Conservation (phyloP, 192 early-diverging fungal species). For the Chytriomyces confervae region DNA sequence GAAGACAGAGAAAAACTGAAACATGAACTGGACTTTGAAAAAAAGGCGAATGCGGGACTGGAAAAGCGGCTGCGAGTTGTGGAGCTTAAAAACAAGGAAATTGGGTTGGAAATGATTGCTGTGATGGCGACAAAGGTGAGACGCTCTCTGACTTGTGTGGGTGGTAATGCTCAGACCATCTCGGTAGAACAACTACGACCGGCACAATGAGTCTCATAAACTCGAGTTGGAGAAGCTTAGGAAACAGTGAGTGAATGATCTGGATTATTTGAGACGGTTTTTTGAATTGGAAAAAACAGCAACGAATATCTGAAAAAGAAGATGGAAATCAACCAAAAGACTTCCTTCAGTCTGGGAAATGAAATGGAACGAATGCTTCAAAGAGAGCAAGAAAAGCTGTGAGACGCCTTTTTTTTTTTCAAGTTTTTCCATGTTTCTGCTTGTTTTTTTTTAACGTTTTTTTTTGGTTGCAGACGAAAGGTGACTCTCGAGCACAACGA, state of each 20-base stretch:
- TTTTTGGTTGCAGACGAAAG: too few relatives aligned
- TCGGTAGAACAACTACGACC: background rate
- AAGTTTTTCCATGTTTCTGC: too few relatives aligned
- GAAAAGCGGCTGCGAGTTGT: background rate
- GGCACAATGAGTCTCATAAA: background rate
- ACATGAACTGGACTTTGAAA: background rate
- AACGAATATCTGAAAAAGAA: constrained; percentile 18
- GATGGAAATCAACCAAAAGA: constrained; percentile 30
- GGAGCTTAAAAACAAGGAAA: constrained; percentile 27
- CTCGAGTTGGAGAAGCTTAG: constrained; percentile 13
- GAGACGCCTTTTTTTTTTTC: background rate
- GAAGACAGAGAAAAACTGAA: background rate
- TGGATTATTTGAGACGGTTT: too few relatives aligned
- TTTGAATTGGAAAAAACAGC: too few relatives aligned
- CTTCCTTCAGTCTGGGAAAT: constrained; percentile 25
- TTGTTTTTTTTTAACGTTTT: too few relatives aligned
- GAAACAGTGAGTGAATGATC: constrained; percentile 30
- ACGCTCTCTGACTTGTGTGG: too few relatives aligned
- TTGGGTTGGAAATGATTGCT: constrained; percentile 17
- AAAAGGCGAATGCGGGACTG: background rate
- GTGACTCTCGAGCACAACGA: too few relatives aligned
- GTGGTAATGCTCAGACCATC: background rate
- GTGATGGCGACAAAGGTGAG: too few relatives aligned
- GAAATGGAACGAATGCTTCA: constrained; percentile 18
- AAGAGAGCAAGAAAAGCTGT: constrained; percentile 29